These are phyloP conservation scores for Globisporangium carolinianum DNA, from an alignment of 352 stramenopile species.

Conservation along the genomic window DNA sequence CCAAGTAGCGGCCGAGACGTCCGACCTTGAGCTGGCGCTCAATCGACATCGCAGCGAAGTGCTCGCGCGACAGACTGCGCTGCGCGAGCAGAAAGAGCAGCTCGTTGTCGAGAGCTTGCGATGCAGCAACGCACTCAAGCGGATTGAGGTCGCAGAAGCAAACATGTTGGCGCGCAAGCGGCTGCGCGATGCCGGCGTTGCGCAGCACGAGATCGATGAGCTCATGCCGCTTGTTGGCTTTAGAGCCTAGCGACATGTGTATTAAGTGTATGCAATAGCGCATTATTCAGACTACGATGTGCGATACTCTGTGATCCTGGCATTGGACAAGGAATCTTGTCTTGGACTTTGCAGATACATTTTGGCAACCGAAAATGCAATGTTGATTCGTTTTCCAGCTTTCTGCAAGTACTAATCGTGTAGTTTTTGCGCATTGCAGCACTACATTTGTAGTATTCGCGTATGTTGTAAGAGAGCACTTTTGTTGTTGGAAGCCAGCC, in stretches of 20 bases:
- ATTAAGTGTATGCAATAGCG: no score
- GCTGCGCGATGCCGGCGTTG: constrained; percentile 26
- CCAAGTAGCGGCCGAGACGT: neutral
- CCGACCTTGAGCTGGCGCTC: neutral
- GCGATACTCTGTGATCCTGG: no score
- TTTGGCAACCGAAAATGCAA: no score
- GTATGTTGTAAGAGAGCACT: no score
- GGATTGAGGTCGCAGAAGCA: constrained; percentile 11
- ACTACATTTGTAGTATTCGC: no score
- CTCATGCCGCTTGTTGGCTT: constrained; percentile 8
- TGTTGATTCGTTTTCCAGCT: no score
- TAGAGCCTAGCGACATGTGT: no score
- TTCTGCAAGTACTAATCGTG: no score
- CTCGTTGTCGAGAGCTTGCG: constrained; percentile 11
- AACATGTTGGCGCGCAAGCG: constrained; percentile 31
- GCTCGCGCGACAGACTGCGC: neutral
- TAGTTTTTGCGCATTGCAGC: no score
- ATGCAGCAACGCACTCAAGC: constrained; percentile 13
- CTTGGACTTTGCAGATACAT: no score
- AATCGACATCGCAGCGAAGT: neutral
- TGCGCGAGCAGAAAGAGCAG: constrained; percentile 5
- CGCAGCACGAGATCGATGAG: constrained; percentile 12
- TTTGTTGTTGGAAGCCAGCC: neutral
- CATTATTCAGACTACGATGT: no score
- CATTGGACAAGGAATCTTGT: no score